Evolutionary conservation across 1,284 basidiomycete species (phyloP).

Genomic region (Cystobasidium slooffiae): DNA sequence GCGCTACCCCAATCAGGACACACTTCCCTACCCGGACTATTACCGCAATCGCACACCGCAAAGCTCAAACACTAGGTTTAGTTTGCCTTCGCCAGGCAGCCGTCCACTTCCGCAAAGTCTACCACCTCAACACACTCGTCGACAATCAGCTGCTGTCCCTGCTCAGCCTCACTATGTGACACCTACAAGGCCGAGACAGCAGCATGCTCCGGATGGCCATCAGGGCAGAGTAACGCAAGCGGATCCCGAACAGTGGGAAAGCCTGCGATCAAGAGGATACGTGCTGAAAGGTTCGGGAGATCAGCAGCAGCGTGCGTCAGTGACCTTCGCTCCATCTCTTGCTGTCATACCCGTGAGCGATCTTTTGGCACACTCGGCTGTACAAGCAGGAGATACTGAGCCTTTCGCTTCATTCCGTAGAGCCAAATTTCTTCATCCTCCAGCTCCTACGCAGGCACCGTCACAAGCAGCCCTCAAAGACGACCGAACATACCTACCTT

Average conservation of each 20-base stretch:
- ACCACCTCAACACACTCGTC: background rate
- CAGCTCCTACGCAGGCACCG: background rate
- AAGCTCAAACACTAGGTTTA: background rate
- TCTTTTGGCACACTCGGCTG: background rate
- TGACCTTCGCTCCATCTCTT: background rate
- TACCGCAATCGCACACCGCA: background rate
- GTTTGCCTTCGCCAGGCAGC: slow-evolving; percentile 1
- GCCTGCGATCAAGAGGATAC: slow-evolving; percentile 12
- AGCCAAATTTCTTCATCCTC: background rate
- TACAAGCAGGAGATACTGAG: no score
- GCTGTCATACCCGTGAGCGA: background rate
- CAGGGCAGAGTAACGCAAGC: slow-evolving; percentile 5
- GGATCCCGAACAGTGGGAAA: slow-evolving; percentile 20
- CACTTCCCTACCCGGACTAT: background rate
- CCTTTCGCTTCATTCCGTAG: background rate
- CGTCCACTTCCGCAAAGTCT: background rate
- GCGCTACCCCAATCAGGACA: background rate
- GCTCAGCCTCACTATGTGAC: background rate
- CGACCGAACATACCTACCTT: background rate
- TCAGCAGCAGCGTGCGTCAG: background rate
- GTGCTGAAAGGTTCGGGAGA: slow-evolving; percentile 14
- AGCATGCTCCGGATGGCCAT: background rate
- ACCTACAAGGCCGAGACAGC: background rate
- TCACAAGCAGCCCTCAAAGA: no score
- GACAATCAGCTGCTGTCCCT: background rate